Evolutionary conservation across 1,139 yeast genomes (phyloP), one percentile per base, ranked within the genome.

Genomic region (Candida frijolesensis): DNA sequence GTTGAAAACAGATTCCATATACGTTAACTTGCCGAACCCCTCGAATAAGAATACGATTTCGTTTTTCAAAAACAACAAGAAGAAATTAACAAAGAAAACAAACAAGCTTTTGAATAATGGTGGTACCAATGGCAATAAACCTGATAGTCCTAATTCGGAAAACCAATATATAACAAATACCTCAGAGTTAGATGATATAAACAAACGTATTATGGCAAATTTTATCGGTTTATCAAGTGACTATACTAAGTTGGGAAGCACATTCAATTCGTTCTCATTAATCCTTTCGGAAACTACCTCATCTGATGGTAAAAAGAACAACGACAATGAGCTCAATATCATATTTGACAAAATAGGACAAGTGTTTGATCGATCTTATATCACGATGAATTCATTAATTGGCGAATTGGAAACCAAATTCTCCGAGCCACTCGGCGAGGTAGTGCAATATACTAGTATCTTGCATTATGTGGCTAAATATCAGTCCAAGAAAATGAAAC

Each of bases 371-470:
- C 79, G 88, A 42, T 83, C 85, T 34, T 85, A 83, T 51, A 74
- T 86, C 41, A 78, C 88, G 12, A 77, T 90, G 38, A 88, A 85
- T 55, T 76, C 83, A 4, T 73, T 92, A 19, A 84, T 87, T n/a
- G 80, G 83, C 39, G 82, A 83, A 44, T 72, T 92, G 44, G 85
- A 89, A 54, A 81, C 89, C 9, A 82, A 84, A 49, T 85, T 91
- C 58, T 80, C 89, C 39, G 98, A 92, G 62, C 96, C 96, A 4
- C 71, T 92, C 33, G 85, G 89, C 6, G 97, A 92, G 62, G 82
- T 89, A 15, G 91, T 87, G 12, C 90, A 88, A 60, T 84, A 87
- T 67, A 83, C 95, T 0, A 76, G 78, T 5, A 85, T 87, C 0
- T 82, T 87, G 1, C 79, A 87, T 45, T 80, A 82, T 42, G 82